Conservation (phyloP, 2,329 filamentous ascomycete species). For the Colletotrichum liaoningense region DNA sequence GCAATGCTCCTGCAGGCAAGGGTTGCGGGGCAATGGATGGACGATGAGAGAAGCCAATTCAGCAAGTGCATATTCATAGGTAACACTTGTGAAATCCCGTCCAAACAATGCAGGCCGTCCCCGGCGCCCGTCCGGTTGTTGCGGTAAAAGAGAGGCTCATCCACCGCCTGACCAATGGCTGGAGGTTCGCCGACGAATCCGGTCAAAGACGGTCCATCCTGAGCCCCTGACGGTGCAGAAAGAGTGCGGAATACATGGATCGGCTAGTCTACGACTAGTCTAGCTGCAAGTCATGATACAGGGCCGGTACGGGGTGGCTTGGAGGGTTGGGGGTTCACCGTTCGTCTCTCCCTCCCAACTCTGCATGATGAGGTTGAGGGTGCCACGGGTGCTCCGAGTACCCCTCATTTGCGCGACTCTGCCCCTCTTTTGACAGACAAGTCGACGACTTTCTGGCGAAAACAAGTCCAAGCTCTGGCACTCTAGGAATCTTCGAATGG, state of each 20-base stretch:
- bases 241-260: neutral
- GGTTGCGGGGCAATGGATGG: slow-evolving; percentile 23
- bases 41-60: neutral
- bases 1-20: slow-evolving; percentile 2
- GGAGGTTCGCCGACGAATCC: slow-evolving; percentile 25
- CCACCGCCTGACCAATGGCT: slow-evolving; percentile 10
- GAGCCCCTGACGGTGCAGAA: slow-evolving; percentile 29
- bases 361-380: neutral
- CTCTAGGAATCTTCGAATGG: neutral
- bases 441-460: neutral
- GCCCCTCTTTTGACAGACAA: slow-evolving; percentile 10
- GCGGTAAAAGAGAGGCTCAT: slow-evolving; percentile 27
- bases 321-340: neutral
- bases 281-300: slow-evolving; percentile 35
- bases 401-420: slow-evolving; percentile 4
- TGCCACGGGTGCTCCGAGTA: neutral
- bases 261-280: slow-evolving; percentile 18
- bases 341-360: neutral
- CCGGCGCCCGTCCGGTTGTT: slow-evolving; percentile 23
- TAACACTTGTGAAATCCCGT: slow-evolving; percentile 17
- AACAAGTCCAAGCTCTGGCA: neutral
- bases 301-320: slow-evolving; percentile 19
- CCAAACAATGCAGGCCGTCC: slow-evolving; percentile 11
- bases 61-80: neutral
- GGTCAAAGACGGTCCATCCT: slow-evolving; percentile 29